Percentiles rank a stretch among this genome's conserved stretches.
phyloP scores from a whole-genome alignment of 2,329 filamentous ascomycete species.

The Geosmithia putterillii region DNA sequence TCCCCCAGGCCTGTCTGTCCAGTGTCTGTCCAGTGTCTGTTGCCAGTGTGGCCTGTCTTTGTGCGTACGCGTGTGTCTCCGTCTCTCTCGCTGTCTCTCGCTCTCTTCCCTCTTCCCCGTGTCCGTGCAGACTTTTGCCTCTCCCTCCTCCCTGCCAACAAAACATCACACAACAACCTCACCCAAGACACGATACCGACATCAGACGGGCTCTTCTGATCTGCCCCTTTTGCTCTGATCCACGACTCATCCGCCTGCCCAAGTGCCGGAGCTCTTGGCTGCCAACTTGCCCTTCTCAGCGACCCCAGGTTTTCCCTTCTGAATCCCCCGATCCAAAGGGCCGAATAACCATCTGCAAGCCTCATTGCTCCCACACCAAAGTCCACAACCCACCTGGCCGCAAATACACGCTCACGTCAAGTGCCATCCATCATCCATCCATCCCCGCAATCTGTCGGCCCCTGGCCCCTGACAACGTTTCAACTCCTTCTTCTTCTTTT shows the following conservation, averaged over 20 bases:
- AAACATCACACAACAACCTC: no score
- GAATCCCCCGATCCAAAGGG: constrained; percentile 12
- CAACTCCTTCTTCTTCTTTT: not conserved
- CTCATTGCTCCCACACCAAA: constrained; percentile 7
- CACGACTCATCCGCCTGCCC: not conserved
- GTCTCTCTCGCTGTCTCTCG: not conserved
- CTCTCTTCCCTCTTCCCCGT: not conserved
- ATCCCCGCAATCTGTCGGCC: not conserved
- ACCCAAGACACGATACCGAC: no score
- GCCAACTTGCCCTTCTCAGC: not conserved
- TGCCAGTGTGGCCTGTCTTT: no score
- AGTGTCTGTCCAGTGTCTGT: no score
- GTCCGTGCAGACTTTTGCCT: not conserved
- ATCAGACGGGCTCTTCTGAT: not conserved
- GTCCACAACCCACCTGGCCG: not conserved
- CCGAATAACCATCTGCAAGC: constrained; percentile 23
- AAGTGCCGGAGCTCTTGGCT: no score
- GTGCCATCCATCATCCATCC: no score
- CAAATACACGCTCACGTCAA: no score
- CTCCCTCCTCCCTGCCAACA: no score
- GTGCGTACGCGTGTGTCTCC: not conserved
- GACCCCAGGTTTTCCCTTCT: not conserved
- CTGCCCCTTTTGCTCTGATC: no score
- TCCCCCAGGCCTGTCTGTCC: no score
- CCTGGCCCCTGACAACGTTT: not conserved